Evolutionary conservation across 768 basidiomycete species (phyloP).

Genomic region (Lentinula sp.): DNA sequence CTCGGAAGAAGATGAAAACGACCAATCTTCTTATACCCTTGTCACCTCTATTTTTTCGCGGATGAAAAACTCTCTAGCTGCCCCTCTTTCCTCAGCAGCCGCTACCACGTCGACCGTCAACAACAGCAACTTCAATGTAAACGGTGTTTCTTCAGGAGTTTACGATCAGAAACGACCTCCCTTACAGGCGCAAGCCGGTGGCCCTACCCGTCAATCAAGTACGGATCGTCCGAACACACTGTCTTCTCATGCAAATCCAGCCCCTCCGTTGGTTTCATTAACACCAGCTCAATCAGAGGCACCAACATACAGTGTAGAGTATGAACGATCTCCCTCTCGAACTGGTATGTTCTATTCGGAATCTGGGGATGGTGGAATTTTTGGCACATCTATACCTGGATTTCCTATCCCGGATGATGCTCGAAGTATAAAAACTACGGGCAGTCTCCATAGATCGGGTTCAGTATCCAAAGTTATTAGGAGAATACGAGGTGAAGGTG

Average conservation of each 20-base stretch:
- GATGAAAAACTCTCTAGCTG: slow-evolving; percentile 74
- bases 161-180: slow-evolving; percentile 55
- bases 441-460: slow-evolving; percentile 63
- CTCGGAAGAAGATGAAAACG: slow-evolving; percentile 89
- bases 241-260: slow-evolving; percentile 44
- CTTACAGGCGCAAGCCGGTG: slow-evolving; percentile 38
- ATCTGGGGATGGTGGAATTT: slow-evolving; percentile 44
- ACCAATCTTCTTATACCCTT: slow-evolving; percentile 80
- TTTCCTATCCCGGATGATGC: slow-evolving; percentile 92
- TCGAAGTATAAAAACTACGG: slow-evolving; percentile 70
- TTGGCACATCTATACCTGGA: slow-evolving; percentile 80
- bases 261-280: slow-evolving; percentile 79
- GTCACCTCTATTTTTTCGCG: slow-evolving; percentile 76
- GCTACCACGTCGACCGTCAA: slow-evolving; percentile 27
- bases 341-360: slow-evolving; percentile 48
- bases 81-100: slow-evolving; percentile 53
- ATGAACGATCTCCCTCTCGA: slow-evolving; percentile 54
- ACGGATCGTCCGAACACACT: slow-evolving; percentile 58
- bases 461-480: slow-evolving; percentile 92
- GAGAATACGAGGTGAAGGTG: slow-evolving; percentile 85
- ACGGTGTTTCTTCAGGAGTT: slow-evolving; percentile 7
- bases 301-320: slow-evolving; percentile 61
- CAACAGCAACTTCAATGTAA: slow-evolving; percentile 21
- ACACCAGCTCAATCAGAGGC: slow-evolving; percentile 81
- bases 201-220: slow-evolving; percentile 38